Conservation (phyloP, 1,284 basidiomycete genomes). For the Papiliotrema terrestris region DNA sequence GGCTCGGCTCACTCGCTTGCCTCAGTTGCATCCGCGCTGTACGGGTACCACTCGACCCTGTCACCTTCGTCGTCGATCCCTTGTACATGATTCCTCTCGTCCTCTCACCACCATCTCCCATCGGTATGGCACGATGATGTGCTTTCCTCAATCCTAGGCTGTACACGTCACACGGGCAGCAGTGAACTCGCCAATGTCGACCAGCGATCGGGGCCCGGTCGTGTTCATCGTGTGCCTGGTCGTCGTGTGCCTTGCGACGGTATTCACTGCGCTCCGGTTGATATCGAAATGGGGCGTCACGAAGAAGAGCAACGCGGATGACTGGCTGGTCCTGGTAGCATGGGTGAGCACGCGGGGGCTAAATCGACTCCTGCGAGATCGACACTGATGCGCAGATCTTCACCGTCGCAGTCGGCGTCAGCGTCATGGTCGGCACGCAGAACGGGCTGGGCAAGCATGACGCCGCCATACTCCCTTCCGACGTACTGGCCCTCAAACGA, state of each 20-base stretch:
- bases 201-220: slow-evolving; percentile 22
- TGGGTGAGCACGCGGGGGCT: slow-evolving; percentile 34
- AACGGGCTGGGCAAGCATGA: slow-evolving; percentile 41
- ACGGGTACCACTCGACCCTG: too few species aligned
- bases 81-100: too few species aligned
- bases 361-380: slow-evolving; percentile 4
- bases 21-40: too few species aligned
- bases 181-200: not conserved
- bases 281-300: slow-evolving; percentile 44
- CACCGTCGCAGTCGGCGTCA: slow-evolving; percentile 25
- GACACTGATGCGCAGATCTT: slow-evolving; percentile 24
- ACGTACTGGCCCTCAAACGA: slow-evolving; percentile 23
- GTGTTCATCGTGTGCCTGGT: slow-evolving; percentile 39
- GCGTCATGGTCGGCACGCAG: slow-evolving; percentile 35
- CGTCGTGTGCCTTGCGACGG: slow-evolving; percentile 35
- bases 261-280: slow-evolving; percentile 35
- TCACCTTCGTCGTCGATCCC: too few species aligned
- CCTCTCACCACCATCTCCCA: too few species aligned
- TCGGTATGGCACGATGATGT: too few species aligned
- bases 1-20: too few species aligned
- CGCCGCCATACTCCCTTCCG: slow-evolving; percentile 21
- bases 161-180: too few species aligned
- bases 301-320: slow-evolving; percentile 35
- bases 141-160: too few species aligned
- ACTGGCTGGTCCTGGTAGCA: slow-evolving; percentile 38